A percentile compares a stretch with the other conserved stretches of the same genome.
Evolutionary conservation across 2,329 filamentous ascomycete species (phyloP).

Genomic region (Aspergillus caelatus): DNA sequence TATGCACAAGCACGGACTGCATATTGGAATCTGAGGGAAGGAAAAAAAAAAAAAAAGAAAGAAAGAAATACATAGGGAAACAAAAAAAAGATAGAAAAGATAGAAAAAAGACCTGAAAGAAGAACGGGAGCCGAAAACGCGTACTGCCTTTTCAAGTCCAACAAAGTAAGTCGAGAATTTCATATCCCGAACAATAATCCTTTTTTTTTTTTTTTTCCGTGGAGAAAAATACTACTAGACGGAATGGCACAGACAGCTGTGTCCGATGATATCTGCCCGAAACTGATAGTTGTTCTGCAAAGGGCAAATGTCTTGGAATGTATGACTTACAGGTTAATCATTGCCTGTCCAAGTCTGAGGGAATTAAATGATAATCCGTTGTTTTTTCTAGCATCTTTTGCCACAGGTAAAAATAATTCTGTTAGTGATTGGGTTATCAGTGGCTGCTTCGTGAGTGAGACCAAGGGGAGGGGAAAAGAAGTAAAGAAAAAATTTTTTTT

Average conservation of each 20-base stretch:
- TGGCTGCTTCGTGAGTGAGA: neutral
- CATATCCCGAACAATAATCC: neutral
- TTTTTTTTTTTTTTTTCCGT: too few species aligned
- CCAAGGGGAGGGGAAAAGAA: neutral
- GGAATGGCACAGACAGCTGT: neutral
- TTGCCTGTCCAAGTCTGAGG: neutral
- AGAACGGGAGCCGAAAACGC: neutral
- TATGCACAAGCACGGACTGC: slow-evolving; percentile 5
- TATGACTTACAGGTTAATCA: slow-evolving; percentile 1
- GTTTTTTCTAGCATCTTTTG: slow-evolving; percentile 1
- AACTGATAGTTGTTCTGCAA: slow-evolving; percentile 1
- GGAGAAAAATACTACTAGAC: neutral
- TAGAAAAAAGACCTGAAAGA: neutral
- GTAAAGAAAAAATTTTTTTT: too few species aligned
- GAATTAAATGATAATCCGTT: neutral
- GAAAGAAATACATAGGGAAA: too few species aligned
- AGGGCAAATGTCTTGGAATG: slow-evolving; percentile 1
- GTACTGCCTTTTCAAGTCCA: neutral
- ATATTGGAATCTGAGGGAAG: neutral
- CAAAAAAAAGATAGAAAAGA: neutral
- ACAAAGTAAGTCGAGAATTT: neutral
- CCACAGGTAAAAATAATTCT: slow-evolving; percentile 1
- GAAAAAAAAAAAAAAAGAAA: neutral
- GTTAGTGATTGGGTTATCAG: neutral
- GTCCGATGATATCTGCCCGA: neutral